Base-by-base conservation (phyloP, 306 rosid species). In the Inga leiocalycina region DNA sequence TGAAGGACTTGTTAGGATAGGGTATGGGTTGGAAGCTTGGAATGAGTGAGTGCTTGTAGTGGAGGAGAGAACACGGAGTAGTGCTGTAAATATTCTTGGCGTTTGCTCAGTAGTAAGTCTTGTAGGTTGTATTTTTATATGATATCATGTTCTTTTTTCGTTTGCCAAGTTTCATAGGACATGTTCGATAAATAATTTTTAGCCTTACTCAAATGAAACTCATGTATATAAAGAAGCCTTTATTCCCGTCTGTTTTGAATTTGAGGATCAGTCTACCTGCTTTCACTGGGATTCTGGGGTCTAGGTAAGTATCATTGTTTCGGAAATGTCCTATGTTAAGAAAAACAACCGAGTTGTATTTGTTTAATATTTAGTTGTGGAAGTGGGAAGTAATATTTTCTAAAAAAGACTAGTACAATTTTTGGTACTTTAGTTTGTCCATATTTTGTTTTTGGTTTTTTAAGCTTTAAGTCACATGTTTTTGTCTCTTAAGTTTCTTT, bases 121-220 rank as follows among this genome's bases (percentile, higher is more conserved):
- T 64, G 87, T 88, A 91, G 90, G 80, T 75, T 92, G 91, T 89
- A 82, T 85, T 88, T 91, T 87, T 78, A 79, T 81, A n/a, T 10
- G 41, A 75, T 76, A 84, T 64, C 71, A 67, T 76, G 78, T 79
- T 24, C 14, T 78, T 46, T 82, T 87, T 69, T 34, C 9, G 8
- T 14, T 8, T 67, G 41, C 80, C 46, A 74, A 80, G 75, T 45
- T 72, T 46, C 89, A 62, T 80, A 35, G 76, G 87, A 81, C 84
- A 34, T 92, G 97, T 92, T 84, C 79, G 84, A 94, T 92, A 94
- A 94, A 94, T 94, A 94, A 94, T 74, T 78, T 90, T 97, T 91
- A 88, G 89, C 83, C 61, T 81, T 80, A 70, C 46, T 81, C 88
- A 83, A 89, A 86, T 83, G 77, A 88, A 80, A 77, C 5, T 87